Conservation (phyloP, 2,329 filamentous ascomycete species). For the Penicillium polonicum region DNA sequence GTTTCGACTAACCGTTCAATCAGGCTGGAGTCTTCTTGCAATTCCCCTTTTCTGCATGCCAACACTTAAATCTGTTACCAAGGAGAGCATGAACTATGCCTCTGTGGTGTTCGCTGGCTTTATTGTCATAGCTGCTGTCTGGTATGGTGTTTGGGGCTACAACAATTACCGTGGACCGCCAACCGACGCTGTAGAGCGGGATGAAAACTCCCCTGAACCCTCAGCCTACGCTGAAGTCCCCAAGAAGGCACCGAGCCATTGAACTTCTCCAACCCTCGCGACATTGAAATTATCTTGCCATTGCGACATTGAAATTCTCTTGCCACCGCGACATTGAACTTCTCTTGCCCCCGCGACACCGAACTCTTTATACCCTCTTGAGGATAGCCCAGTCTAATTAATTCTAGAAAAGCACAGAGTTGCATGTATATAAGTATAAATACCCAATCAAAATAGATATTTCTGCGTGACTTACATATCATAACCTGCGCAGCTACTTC, state of each 20-base stretch:
- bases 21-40: slow-evolving; percentile 63
- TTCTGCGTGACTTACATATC: not conserved
- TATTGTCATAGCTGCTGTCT: slow-evolving; percentile 58
- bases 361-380: not conserved
- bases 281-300: not conserved
- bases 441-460: not conserved
- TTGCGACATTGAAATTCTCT: not conserved
- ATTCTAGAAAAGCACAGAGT: not conserved
- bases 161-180: slow-evolving; percentile 51
- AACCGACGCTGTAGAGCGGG: slow-evolving; percentile 26
- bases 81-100: slow-evolving; percentile 68
- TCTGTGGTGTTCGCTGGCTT: slow-evolving; percentile 71
- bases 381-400: not conserved
- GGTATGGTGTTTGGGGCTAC: slow-evolving; percentile 70
- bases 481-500: too few species aligned
- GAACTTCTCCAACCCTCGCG: not conserved
- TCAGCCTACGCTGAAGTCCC: slow-evolving; percentile 2
- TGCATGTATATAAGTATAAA: slow-evolving; percentile 1
- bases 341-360: not conserved
- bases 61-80: slow-evolving; percentile 59
- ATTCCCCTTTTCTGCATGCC: slow-evolving; percentile 65
- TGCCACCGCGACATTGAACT: not conserved
- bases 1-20: too few species aligned
- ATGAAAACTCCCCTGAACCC: slow-evolving; percentile 3
- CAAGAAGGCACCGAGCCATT: not conserved